These are phyloP conservation scores for Tricholoma saponaceum DNA, from an alignment of 768 basidiomycete species.

Conservation along the genomic window DNA sequence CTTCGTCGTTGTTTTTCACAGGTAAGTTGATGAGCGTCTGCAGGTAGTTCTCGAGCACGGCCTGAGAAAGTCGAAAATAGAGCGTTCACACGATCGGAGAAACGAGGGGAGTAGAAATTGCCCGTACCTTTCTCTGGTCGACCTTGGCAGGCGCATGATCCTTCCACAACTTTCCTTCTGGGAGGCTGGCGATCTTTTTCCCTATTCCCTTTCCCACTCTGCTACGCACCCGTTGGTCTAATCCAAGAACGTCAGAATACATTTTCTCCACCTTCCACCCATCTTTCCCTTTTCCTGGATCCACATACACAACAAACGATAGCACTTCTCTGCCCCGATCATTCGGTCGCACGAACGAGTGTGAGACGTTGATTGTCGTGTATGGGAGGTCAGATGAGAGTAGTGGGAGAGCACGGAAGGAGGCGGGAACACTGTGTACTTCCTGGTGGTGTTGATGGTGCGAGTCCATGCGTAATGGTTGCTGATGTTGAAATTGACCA, in stretches of 20 bases:
- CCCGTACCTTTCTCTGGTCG: conserved; percentile 87
- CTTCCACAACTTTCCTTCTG: conserved; percentile 93
- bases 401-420: conserved; percentile 72
- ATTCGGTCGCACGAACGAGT: conserved; percentile 83
- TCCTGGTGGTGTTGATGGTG: conserved; percentile 18
- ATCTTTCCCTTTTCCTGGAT: conserved; percentile 67
- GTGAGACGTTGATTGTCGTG: conserved; percentile 67
- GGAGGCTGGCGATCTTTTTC: conserved; percentile 77
- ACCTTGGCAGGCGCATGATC: conserved; percentile 97
- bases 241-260: conserved; percentile 86
- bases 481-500: conserved; percentile 13
- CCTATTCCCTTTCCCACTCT: conserved; percentile 64
- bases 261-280: conserved; percentile 88
- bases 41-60: conserved; percentile 79
- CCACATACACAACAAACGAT: conserved; percentile 78
- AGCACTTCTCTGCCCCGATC: conserved; percentile 90
- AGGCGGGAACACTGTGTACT: conserved; percentile 30
- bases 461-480: conserved; percentile 14
- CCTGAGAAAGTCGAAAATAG: conserved; percentile 31
- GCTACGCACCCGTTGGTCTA: conserved; percentile 75
- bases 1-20: conserved; percentile 82
- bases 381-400: conserved; percentile 67
- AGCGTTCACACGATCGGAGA: conserved; percentile 1
- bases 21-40: conserved; percentile 79
- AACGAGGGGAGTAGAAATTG: not conserved